Evolutionary conservation across 2,329 filamentous ascomycete species (phyloP).

Genomic region (Exophiala mesophila): DNA sequence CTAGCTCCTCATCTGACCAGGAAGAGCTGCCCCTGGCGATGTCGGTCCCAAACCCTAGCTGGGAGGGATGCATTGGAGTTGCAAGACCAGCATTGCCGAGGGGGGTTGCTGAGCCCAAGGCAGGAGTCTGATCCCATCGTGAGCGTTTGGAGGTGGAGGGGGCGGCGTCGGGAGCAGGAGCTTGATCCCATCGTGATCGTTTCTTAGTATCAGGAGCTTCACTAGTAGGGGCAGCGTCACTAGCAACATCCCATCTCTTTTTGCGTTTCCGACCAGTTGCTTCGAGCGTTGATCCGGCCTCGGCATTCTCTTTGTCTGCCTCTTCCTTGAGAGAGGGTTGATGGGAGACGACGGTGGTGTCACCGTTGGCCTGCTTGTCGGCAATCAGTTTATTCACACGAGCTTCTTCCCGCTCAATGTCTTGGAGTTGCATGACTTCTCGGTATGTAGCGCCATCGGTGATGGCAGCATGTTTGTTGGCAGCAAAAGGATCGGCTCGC

Average conservation of each 20-base stretch:
- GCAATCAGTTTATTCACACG: conserved; percentile 75
- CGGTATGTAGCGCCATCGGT: conserved; percentile 69
- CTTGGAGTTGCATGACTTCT: conserved; percentile 83
- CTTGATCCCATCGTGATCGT: conserved; percentile 83
- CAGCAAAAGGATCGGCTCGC: conserved; percentile 77
- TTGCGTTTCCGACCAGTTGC: conserved; percentile 72
- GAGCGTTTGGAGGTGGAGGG: conserved; percentile 70
- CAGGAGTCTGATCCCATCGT: conserved; percentile 87
- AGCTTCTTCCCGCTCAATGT: conserved; percentile 90
- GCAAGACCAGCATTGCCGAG: conserved; percentile 68
- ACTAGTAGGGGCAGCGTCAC: conserved; percentile 50
- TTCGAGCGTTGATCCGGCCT: conserved; percentile 63
- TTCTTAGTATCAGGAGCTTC: conserved; percentile 60
- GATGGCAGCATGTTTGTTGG: conserved; percentile 64
- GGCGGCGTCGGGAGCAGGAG: conserved; percentile 56
- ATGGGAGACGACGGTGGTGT: conserved; percentile 55
- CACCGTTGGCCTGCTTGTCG: conserved; percentile 56
- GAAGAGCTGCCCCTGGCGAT: conserved; percentile 72
- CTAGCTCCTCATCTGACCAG: conserved; percentile 78
- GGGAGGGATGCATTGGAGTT: conserved; percentile 65
- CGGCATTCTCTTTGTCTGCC: conserved; percentile 65
- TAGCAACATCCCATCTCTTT: conserved; percentile 88
- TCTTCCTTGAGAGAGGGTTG: conserved; percentile 66
- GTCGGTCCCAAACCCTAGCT: conserved; percentile 70
- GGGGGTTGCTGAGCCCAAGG: conserved; percentile 61